These are phyloP conservation scores for Gorgonomyces haynaldii DNA, from an alignment of 192 early-diverging fungal species.

Conservation along the genomic window DNA sequence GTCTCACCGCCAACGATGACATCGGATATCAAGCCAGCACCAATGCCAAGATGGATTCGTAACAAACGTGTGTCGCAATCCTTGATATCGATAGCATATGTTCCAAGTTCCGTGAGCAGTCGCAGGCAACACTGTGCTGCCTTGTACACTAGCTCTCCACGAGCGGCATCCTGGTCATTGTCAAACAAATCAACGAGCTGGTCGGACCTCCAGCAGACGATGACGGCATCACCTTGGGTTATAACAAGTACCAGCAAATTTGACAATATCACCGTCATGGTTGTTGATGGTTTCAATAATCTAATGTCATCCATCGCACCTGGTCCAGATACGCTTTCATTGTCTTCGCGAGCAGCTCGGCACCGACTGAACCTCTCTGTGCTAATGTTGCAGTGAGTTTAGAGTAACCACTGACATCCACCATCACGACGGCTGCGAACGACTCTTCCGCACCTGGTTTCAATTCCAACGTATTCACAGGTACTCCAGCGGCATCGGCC, in stretches of 20 bases:
- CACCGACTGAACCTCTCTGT: slow-evolving; percentile 30
- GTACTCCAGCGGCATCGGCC: neutral
- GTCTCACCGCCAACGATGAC: slow-evolving; percentile 32
- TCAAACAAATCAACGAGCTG: slow-evolving; percentile 5
- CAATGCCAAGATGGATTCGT: slow-evolving; percentile 44
- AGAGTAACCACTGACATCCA: slow-evolving; percentile 38
- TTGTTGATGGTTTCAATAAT: slow-evolving; percentile 37
- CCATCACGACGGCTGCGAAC: slow-evolving; percentile 40
- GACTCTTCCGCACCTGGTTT: slow-evolving; percentile 14
- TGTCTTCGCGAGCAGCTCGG: slow-evolving; percentile 32
- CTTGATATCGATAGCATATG: slow-evolving; percentile 31
- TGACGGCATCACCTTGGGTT: slow-evolving; percentile 35
- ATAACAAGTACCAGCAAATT: slow-evolving; percentile 30
- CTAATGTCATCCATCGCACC: slow-evolving; percentile 21
- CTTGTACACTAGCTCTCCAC: slow-evolving; percentile 37
- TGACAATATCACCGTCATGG: slow-evolving; percentile 45
- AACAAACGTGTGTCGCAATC: slow-evolving; percentile 23
- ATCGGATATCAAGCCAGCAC: slow-evolving; percentile 35
- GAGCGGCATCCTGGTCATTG: slow-evolving; percentile 2
- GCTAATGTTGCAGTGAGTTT: slow-evolving; percentile 27
- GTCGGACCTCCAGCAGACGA: slow-evolving; percentile 40
- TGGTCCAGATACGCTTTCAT: slow-evolving; percentile 43
- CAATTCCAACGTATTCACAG: slow-evolving; percentile 9
- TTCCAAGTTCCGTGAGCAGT: slow-evolving; percentile 30
- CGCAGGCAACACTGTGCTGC: slow-evolving; percentile 33